These are phyloP conservation scores for Solanum chacoense DNA, from an alignment of 305 asterid genomes.

Conservation along the genomic window DNA sequence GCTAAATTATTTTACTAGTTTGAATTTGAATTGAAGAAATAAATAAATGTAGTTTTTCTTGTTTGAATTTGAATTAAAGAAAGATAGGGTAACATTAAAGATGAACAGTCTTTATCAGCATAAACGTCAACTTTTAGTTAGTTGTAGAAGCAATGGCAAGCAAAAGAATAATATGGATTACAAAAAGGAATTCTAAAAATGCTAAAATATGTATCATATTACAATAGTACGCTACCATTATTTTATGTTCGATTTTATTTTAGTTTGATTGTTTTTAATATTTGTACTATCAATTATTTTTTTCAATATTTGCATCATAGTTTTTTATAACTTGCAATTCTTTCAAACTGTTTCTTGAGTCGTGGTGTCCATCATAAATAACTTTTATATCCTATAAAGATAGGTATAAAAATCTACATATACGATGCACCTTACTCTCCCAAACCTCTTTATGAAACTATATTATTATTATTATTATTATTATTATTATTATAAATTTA, in stretches of 20 bases:
- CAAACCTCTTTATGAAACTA: background rate
- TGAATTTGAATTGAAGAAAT: background rate
- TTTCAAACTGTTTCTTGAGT: background rate
- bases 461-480: background rate
- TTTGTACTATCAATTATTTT: background rate
- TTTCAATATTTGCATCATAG: background rate
- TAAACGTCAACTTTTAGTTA: background rate
- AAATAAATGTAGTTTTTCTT: background rate
- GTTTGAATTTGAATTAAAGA: conserved; percentile 1
- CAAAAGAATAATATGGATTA: background rate
- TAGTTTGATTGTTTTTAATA: background rate
- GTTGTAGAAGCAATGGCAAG: background rate
- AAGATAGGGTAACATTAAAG: background rate
- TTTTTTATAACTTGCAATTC: background rate
- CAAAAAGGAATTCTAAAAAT: background rate
- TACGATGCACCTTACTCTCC: too few species aligned
- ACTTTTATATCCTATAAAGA: too few species aligned
- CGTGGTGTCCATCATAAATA: too few species aligned
- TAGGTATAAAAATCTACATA: too few species aligned
- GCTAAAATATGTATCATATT: background rate
- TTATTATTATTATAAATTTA: background rate
- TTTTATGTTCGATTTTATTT: background rate
- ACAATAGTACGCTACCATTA: background rate
- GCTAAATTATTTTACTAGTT: background rate
- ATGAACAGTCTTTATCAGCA: background rate